These are phyloP conservation scores for Suhomyces emberorum DNA, from an alignment of 805 yeast genomes.

Conservation along the genomic window DNA sequence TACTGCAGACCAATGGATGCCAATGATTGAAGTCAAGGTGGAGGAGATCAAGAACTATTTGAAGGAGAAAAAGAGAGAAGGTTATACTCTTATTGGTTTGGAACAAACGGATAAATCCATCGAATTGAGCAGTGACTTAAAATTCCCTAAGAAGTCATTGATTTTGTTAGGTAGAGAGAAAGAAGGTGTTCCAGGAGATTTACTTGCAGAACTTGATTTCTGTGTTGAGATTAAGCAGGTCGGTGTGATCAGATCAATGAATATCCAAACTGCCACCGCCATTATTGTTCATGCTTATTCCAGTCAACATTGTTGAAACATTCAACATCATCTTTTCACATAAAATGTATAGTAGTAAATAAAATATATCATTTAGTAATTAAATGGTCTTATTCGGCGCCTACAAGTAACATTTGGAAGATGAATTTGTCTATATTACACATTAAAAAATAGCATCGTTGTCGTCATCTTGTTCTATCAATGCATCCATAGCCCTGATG, in stretches of 20 bases:
- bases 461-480: conserved; percentile 40
- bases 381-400: too few relatives aligned
- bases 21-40: conserved; percentile 72
- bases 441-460: conserved; percentile 24
- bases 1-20: conserved; percentile 96
- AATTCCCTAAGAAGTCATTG: conserved; percentile 77
- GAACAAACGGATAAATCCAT: conserved; percentile 93
- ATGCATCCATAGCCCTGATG: conserved; percentile 51
- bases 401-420: too few relatives aligned
- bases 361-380: too few relatives aligned
- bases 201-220: conserved; percentile 75
- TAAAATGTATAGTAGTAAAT: too few relatives aligned
- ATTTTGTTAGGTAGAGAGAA: conserved; percentile 82
- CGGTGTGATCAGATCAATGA: conserved; percentile 93
- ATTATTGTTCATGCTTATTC: conserved; percentile 91
- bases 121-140: conserved; percentile 56
- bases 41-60: conserved; percentile 55
- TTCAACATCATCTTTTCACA: too few relatives aligned
- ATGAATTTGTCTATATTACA: too few relatives aligned
- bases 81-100: conserved; percentile 83
- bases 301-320: conserved; percentile 52
- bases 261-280: conserved; percentile 95
- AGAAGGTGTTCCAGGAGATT: conserved; percentile 87
- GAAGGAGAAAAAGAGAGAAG: conserved; percentile 60
- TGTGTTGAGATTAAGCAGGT: conserved; percentile 90